Percentiles rank a stretch among this genome's conserved stretches.
Evolutionary conservation across 345 rosid genomes (phyloP).

Genomic region (Carallia pectinifolia): DNA sequence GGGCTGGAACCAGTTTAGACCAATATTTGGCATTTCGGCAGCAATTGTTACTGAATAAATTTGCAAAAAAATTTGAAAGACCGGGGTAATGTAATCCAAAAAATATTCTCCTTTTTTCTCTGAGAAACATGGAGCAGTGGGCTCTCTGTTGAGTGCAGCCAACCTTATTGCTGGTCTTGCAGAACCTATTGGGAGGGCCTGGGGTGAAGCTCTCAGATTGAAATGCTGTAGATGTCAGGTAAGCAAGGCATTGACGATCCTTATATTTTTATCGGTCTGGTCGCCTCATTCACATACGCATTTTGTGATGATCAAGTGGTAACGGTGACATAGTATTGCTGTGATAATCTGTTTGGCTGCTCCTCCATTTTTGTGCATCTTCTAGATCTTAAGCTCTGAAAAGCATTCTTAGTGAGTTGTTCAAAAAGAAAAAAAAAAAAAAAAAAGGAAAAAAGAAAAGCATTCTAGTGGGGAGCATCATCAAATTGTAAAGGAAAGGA

Average conservation of each 20-base stretch:
- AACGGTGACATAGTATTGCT: neutral
- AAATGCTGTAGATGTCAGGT: neutral
- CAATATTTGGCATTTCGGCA: conserved; percentile 82
- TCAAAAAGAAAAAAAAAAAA: too few species aligned
- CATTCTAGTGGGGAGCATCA: neutral
- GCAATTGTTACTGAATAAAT: conserved; percentile 59
- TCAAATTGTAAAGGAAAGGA: neutral
- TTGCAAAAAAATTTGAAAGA: conserved; percentile 71
- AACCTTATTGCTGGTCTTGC: conserved; percentile 1
- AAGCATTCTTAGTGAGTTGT: neutral
- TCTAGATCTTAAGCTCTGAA: neutral
- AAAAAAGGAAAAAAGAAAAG: too few species aligned
- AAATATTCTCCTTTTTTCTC: conserved; percentile 3
- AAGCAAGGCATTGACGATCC: neutral
- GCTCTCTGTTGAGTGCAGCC: conserved; percentile 6
- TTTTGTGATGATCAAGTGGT: neutral
- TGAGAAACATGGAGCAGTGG: neutral
- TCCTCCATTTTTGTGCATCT: neutral
- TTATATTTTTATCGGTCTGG: neutral
- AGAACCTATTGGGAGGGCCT: neutral
- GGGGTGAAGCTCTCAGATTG: conserved; percentile 7
- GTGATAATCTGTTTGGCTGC: neutral
- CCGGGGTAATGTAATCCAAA: conserved; percentile 20
- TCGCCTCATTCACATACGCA: neutral
- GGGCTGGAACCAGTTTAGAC: conserved; percentile 87